Evolutionary conservation across 1,139 yeast genomes (phyloP), one percentile per base, ranked within the genome.

Genomic region (Williopsis jadinii): DNA sequence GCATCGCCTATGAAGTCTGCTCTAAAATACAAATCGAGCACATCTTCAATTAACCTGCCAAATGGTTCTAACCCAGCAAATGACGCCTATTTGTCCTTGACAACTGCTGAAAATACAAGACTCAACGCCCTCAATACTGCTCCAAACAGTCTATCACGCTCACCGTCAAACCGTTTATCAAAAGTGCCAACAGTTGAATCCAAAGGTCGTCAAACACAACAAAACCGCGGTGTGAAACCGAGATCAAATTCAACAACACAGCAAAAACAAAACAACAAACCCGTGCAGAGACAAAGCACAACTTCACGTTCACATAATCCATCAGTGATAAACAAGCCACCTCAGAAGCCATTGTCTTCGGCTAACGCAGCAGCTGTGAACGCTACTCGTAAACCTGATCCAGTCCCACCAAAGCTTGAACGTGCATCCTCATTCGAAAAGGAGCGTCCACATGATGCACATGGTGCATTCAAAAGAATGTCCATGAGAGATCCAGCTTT

Each of bases 41-140:
- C 41, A 3, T 24, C 43, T 9, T 37, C 44, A 1, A 28, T 28
- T 11, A 34, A 35, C 10, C 67, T 75, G 70, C 80, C 75, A 8
- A 55, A 74, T 50, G 36, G 37, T 9, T 44, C 39, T 62, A 45
- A 60, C 73, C 73, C 82, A 4, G 83, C 84, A 0, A 73, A 67
- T 38, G 75, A 73, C 47, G 88, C 84, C 0, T 81, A 82, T 51
- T 59, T 81, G 38, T 78, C 86, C 0, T 62, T 81, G 41, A 73
- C 88, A 1, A 83, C 94, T 0, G 88, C 90, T 1, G 88, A 83
- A 55, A 83, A 83, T 58, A 83, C 94, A 0, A 69, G 88, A 45
- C 55, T 81, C 43, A 83, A 83, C 59, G 82, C 88, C 1, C 74
- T 77, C 57, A 69, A 80, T 9, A 19, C 38, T 13, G 42, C 50